These are phyloP conservation scores for Orbilia brochopaga DNA, from an alignment of 2,329 filamentous ascomycete species.

Conservation along the genomic window DNA sequence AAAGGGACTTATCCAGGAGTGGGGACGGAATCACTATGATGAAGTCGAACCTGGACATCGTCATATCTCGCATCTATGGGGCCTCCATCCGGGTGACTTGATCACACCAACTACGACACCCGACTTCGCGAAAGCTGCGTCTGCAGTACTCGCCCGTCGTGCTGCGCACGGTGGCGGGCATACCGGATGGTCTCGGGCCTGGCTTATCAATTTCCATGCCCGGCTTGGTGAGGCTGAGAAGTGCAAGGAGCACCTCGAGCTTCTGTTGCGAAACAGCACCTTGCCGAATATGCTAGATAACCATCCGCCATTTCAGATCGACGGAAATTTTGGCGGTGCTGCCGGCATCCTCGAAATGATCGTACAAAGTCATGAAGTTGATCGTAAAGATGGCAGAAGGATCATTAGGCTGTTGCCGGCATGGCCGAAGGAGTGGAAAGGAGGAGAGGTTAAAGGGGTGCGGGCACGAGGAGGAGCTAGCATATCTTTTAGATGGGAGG, in stretches of 20 bases:
- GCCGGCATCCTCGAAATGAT: slow-evolving; percentile 62
- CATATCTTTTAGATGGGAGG: slow-evolving; percentile 58
- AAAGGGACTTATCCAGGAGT: slow-evolving; percentile 56
- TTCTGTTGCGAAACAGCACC: slow-evolving; percentile 59
- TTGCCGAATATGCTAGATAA: slow-evolving; percentile 61
- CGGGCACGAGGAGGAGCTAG: slow-evolving; percentile 57
- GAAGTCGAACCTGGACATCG: slow-evolving; percentile 62
- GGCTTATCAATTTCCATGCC: slow-evolving; percentile 63
- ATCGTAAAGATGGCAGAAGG: slow-evolving; percentile 2
- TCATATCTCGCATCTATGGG: slow-evolving; percentile 63
- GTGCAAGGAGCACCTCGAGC: slow-evolving; percentile 58
- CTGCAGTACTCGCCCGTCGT: slow-evolving; percentile 55
- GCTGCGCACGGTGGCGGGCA: slow-evolving; percentile 60
- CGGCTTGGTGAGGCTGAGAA: slow-evolving; percentile 59
- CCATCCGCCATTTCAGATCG: slow-evolving; percentile 62
- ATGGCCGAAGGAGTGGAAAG: slow-evolving; percentile 57
- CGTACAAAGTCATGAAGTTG: slow-evolving; percentile 58
- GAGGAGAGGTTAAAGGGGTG: slow-evolving; percentile 57
- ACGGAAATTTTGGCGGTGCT: slow-evolving; percentile 63
- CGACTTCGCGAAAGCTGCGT: slow-evolving; percentile 52
- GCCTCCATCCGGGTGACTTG: slow-evolving; percentile 60
- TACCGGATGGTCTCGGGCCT: slow-evolving; percentile 64
- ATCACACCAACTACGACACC: slow-evolving; percentile 57
- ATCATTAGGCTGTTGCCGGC: slow-evolving; percentile 59
- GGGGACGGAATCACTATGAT: slow-evolving; percentile 57